phyloP scores from a whole-genome alignment of 2,329 filamentous ascomycete genomes.

The Pseudogymnoascus pannorum region DNA sequence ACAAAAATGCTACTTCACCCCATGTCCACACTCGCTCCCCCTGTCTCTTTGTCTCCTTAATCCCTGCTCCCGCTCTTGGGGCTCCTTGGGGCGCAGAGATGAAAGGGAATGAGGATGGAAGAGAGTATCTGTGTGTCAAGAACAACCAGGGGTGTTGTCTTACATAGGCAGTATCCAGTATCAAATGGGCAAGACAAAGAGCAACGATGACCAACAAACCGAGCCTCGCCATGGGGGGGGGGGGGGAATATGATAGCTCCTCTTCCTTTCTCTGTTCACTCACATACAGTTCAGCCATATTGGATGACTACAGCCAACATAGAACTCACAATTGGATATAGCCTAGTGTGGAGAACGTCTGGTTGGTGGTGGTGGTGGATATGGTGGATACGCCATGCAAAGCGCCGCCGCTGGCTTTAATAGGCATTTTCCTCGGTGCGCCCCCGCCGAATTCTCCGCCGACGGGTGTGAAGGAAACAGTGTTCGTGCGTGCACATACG shows the following conservation, averaged over 20 bases:
- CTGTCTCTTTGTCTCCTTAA: neutral
- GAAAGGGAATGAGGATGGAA: neutral
- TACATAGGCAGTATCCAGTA: neutral
- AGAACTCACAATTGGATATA: neutral
- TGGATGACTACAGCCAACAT: neutral
- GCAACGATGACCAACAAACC: neutral
- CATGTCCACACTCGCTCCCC: too few species aligned
- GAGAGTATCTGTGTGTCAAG: neutral
- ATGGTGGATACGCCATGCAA: neutral
- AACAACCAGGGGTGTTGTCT: conserved; percentile 6
- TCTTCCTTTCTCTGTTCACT: neutral
- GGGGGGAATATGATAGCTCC: neutral
- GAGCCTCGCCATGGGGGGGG: neutral
- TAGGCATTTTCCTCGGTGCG: conserved; percentile 1
- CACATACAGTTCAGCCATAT: neutral
- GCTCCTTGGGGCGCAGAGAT: neutral
- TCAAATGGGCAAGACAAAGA: neutral
- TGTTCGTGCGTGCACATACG: neutral
- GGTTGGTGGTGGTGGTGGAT: neutral
- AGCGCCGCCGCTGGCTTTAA: neutral
- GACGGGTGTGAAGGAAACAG: neutral
- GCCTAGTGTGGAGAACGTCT: too few species aligned
- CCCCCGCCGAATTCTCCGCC: conserved; percentile 5
- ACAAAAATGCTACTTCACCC: neutral
- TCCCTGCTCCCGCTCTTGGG: neutral